Evolutionary conservation across 2,329 filamentous ascomycete species (phyloP).

Genomic region (Ophiostoma australiae): DNA sequence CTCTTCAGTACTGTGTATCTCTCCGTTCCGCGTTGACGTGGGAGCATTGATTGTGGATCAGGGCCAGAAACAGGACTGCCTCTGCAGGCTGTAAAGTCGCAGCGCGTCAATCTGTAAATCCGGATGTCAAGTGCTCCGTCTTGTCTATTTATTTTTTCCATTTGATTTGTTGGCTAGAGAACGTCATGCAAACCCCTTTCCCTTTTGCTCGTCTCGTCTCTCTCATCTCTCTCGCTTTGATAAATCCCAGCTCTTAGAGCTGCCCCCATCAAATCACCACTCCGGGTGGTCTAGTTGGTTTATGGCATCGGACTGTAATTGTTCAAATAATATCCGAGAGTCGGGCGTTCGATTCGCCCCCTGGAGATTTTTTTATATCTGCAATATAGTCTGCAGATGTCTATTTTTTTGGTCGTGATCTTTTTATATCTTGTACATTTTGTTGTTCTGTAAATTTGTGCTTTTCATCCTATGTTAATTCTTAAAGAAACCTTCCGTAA

Average conservation of each 20-base stretch:
- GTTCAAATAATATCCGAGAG: constrained; percentile 24
- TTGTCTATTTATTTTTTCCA: background rate
- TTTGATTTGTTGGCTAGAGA: background rate
- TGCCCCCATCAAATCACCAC: constrained; percentile 18
- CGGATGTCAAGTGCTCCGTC: too few species aligned
- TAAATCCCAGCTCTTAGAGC: background rate
- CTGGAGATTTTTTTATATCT: constrained; percentile 22
- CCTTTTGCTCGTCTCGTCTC: background rate
- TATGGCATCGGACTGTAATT: constrained; percentile 27
- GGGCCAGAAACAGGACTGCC: background rate
- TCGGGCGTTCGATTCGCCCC: constrained; percentile 27
- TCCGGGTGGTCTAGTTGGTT: constrained; percentile 27
- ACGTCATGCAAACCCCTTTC: constrained; percentile 3
- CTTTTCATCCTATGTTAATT: too few species aligned
- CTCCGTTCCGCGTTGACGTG: constrained; percentile 2
- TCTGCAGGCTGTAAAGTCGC: background rate
- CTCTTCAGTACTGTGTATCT: background rate
- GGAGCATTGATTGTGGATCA: background rate
- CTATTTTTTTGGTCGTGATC: background rate
- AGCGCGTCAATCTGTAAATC: background rate
- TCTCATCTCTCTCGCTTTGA: background rate
- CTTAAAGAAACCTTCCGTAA: too few species aligned
- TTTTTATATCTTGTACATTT: background rate
- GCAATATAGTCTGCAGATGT: background rate
- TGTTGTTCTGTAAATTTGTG: background rate